Percentiles rank a stretch among this genome's conserved stretches.
Evolutionary conservation across 2,329 filamentous ascomycete genomes (phyloP).

Genomic region (Penicillium sp.): DNA sequence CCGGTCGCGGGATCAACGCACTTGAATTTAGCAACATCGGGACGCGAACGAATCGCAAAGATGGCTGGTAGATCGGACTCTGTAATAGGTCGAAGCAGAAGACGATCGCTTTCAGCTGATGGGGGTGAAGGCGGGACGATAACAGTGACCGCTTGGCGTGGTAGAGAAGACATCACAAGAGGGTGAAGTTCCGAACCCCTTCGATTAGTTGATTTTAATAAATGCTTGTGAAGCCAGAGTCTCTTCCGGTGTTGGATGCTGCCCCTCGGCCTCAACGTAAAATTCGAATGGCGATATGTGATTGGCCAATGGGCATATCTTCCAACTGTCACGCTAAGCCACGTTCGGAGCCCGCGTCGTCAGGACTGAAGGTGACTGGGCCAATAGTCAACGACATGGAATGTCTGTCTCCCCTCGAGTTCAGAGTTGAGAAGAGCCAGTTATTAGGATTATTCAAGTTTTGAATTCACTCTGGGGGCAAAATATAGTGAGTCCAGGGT

Average conservation of each 20-base stretch:
- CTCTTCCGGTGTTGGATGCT: no score
- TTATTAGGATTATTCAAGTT: no score
- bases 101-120: slow-evolving; percentile 22
- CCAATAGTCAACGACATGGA: no score
- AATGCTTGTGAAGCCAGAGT: no score
- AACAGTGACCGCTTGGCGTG: slow-evolving; percentile 17
- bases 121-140: slow-evolving; percentile 13
- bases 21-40: slow-evolving; percentile 32
- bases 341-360: neutral
- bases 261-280: neutral
- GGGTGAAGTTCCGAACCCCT: neutral
- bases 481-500: no score
- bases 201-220: no score
- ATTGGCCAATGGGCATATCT: neutral
- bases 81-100: slow-evolving; percentile 27
- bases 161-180: slow-evolving; percentile 4
- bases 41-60: slow-evolving; percentile 27
- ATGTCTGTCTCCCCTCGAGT: no score
- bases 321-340: neutral
- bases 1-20: slow-evolving; percentile 3
- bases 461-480: no score
- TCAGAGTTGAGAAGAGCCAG: no score
- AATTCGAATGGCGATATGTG: neutral
- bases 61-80: slow-evolving; percentile 25
- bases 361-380: neutral